These are phyloP conservation scores for Oldenlandia corymbosa DNA, from an alignment of 257 asterid genomes.

Conservation along the genomic window DNA sequence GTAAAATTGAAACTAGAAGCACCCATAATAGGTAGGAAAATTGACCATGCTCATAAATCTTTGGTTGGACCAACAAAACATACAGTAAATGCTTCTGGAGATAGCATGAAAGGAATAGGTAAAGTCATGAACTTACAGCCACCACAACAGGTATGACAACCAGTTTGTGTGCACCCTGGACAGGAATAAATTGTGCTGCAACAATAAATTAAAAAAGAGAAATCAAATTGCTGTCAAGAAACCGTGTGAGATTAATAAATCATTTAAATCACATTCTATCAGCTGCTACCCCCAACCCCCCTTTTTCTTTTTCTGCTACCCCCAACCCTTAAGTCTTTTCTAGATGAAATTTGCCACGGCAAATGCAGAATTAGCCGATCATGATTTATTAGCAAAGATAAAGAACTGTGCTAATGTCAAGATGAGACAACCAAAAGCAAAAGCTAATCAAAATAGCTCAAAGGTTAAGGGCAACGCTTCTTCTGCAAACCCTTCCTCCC, in stretches of 20 bases:
- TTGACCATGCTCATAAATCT: background rate
- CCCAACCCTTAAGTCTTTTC: no score
- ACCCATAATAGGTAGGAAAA: background rate
- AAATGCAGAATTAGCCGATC: no score
- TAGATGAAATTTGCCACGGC: no score
- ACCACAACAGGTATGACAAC: conserved; percentile 68
- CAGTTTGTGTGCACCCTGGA: conserved; percentile 47
- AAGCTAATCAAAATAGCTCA: background rate
- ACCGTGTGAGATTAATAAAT: background rate
- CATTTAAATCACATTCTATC: background rate
- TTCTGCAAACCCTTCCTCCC: background rate
- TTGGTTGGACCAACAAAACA: background rate
- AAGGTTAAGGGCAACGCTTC: background rate
- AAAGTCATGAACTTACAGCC: conserved; percentile 53
- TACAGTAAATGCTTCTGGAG: background rate
- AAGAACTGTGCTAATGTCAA: background rate
- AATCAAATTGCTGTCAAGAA: background rate
- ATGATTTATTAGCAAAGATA: no score
- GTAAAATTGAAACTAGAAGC: background rate
- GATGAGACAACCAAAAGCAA: background rate
- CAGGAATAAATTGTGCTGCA: conserved; percentile 64
- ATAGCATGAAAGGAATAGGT: background rate
- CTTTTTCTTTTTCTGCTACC: background rate
- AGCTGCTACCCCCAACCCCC: background rate
- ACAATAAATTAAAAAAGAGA: conserved; percentile 12